These are phyloP conservation scores for Pichia exigua DNA, from an alignment of 805 yeast species.

Conservation along the genomic window DNA sequence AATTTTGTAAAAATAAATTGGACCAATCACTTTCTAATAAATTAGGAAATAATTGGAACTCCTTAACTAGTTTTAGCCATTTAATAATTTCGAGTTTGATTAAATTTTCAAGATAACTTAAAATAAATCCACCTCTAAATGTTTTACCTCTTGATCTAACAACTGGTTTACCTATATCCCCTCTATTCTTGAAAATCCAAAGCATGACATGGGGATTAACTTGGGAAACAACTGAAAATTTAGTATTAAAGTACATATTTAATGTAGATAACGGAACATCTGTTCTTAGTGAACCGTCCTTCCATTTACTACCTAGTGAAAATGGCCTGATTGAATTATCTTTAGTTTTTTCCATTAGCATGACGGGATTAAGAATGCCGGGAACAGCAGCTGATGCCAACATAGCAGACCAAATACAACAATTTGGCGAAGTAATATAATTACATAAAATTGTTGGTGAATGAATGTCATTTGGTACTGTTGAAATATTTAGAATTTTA, in stretches of 20 bases:
- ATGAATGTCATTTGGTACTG: slow-evolving; percentile 77
- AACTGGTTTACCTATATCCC: slow-evolving; percentile 75
- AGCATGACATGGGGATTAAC: slow-evolving; percentile 76
- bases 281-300: slow-evolving; percentile 72
- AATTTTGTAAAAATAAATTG: slow-evolving; percentile 63
- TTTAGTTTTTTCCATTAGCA: slow-evolving; percentile 51
- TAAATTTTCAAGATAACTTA: slow-evolving; percentile 63
- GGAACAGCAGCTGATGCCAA: slow-evolving; percentile 80
- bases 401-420: slow-evolving; percentile 74
- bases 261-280: slow-evolving; percentile 71
- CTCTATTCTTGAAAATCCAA: slow-evolving; percentile 71
- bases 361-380: slow-evolving; percentile 73
- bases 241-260: slow-evolving; percentile 68
- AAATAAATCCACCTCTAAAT: slow-evolving; percentile 70
- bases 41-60: slow-evolving; percentile 60
- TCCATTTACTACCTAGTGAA: slow-evolving; percentile 67
- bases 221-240: slow-evolving; percentile 70
- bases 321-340: slow-evolving; percentile 47
- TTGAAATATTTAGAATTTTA: slow-evolving; percentile 59
- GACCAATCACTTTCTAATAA: slow-evolving; percentile 76
- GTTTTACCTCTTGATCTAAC: slow-evolving; percentile 47
- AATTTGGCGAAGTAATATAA: slow-evolving; percentile 68
- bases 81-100: slow-evolving; percentile 68
- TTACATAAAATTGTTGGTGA: slow-evolving; percentile 76
- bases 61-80: slow-evolving; percentile 62